Percentiles rank a stretch among this genome's conserved stretches.
These are phyloP conservation scores for Spongospora subterranea DNA, from an alignment of 208 protist genomes.

Conservation along the genomic window DNA sequence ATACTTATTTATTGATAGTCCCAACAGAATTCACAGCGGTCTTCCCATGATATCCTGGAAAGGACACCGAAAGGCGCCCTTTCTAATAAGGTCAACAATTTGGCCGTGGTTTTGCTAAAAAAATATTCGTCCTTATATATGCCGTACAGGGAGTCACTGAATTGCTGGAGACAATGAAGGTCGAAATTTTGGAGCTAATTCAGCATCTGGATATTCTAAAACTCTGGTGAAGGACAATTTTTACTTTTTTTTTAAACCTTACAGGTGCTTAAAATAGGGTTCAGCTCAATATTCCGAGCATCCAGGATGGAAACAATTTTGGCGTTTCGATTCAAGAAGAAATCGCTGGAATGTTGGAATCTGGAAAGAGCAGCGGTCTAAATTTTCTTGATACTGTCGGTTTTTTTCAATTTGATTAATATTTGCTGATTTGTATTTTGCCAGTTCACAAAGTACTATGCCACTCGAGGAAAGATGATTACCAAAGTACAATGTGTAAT, in stretches of 20 bases:
- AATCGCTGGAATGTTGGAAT: conserved; percentile 42
- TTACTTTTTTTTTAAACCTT: background rate
- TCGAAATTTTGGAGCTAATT: conserved; percentile 73
- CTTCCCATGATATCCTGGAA: conserved; percentile 41
- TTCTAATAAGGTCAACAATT: background rate
- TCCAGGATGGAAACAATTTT: conserved; percentile 83
- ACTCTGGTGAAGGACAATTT: conserved; percentile 65
- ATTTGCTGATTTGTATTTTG: background rate
- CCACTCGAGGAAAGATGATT: conserved; percentile 69
- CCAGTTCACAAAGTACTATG: conserved; percentile 74
- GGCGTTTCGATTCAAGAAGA: conserved; percentile 74
- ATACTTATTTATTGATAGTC: too few relatives aligned
- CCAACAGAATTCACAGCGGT: conserved; percentile 16
- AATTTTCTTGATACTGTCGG: background rate
- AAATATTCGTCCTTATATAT: background rate
- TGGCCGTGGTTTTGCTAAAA: background rate
- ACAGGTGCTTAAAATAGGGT: conserved; percentile 62
- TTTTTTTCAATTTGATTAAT: background rate
- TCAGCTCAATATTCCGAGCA: conserved; percentile 77
- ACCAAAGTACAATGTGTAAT: conserved; percentile 70
- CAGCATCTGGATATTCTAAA: conserved; percentile 73
- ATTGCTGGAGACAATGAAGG: conserved; percentile 63
- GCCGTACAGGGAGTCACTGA: conserved; percentile 61
- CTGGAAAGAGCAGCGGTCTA: conserved; percentile 51
- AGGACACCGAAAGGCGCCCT: background rate